Evolutionary conservation across 257 asterid genomes (phyloP).

Genomic region (Solanum chaucha): DNA sequence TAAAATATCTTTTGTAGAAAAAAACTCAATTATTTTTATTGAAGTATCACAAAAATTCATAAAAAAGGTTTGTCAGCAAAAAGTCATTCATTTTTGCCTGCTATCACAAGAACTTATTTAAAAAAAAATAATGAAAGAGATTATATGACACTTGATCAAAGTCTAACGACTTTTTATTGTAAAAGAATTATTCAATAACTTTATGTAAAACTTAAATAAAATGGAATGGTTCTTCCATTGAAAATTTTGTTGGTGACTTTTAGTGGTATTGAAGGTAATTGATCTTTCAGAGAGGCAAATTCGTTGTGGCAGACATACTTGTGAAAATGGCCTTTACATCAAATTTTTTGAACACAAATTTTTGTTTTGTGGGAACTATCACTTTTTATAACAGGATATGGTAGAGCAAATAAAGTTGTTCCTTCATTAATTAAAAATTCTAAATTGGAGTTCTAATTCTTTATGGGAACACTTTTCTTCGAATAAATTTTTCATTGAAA

Average conservation of each 20-base stretch:
- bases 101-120: neutral
- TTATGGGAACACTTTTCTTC: too few species aligned
- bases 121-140: neutral
- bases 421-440: neutral
- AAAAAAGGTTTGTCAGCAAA: neutral
- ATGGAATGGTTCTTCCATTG: neutral
- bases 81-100: neutral
- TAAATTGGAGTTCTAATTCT: too few species aligned
- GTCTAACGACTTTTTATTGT: too few species aligned
- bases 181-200: too few species aligned
- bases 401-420: too few species aligned
- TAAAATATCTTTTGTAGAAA: too few species aligned
- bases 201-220: too few species aligned
- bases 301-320: neutral
- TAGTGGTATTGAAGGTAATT: neutral
- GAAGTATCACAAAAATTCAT: neutral
- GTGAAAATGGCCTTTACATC: neutral
- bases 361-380: neutral
- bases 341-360: too few species aligned
- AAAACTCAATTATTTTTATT: neutral
- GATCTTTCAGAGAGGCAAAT: neutral
- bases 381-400: neutral
- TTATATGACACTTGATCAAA: too few species aligned
- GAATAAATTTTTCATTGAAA: too few species aligned
- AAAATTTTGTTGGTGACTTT: neutral